Percentiles rank a stretch among this genome's conserved stretches.
These are phyloP conservation scores for Neurospora sp. DNA, from an alignment of 495 filamentous ascomycete species.

Conservation along the genomic window DNA sequence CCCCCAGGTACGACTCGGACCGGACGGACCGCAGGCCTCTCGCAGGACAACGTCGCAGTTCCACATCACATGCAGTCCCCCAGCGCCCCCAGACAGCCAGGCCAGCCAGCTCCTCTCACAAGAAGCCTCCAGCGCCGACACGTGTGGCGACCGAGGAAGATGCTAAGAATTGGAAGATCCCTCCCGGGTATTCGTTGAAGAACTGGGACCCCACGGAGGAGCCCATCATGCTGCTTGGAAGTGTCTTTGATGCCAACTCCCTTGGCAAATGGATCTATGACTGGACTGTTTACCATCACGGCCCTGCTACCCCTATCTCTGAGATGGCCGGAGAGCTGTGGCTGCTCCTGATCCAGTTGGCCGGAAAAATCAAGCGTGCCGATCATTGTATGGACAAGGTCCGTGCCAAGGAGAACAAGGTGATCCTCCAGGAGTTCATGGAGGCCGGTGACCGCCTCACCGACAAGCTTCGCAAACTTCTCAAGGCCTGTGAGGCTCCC, in stretches of 20 bases:
- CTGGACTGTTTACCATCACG: slow-evolving; percentile 94
- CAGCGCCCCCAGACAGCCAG: slow-evolving; percentile 36
- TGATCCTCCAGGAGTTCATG: slow-evolving; percentile 85
- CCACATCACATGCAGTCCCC: slow-evolving; percentile 23
- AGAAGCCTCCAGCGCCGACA: slow-evolving; percentile 24
- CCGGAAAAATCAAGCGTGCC: slow-evolving; percentile 88
- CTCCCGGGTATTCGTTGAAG: slow-evolving; percentile 86
- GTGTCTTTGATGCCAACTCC: slow-evolving; percentile 95
- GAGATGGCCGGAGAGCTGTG: slow-evolving; percentile 93
- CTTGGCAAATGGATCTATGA: slow-evolving; percentile 99
- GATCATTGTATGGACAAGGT: slow-evolving; percentile 73
- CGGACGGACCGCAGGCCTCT: slow-evolving; percentile 26
- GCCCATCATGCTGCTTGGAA: slow-evolving; percentile 83
- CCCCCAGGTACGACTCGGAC: slow-evolving; percentile 30
- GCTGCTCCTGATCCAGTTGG: slow-evolving; percentile 90
- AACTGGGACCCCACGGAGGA: slow-evolving; percentile 97
- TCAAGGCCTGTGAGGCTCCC: slow-evolving; percentile 83
- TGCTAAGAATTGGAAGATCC: slow-evolving; percentile 71
- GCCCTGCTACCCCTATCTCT: slow-evolving; percentile 73
- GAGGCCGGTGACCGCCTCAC: slow-evolving; percentile 84
- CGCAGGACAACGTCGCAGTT: slow-evolving; percentile 31
- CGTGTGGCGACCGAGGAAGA: slow-evolving; percentile 78
- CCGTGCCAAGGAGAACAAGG: slow-evolving; percentile 56
- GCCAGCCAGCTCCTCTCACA: slow-evolving; percentile 23
- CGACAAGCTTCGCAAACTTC: slow-evolving; percentile 72